Percentiles rank a stretch among this genome's conserved stretches.
phyloP scores from a whole-genome alignment of 225 moss, liverwort and hornwort species.

The Lunularia cruciata region DNA sequence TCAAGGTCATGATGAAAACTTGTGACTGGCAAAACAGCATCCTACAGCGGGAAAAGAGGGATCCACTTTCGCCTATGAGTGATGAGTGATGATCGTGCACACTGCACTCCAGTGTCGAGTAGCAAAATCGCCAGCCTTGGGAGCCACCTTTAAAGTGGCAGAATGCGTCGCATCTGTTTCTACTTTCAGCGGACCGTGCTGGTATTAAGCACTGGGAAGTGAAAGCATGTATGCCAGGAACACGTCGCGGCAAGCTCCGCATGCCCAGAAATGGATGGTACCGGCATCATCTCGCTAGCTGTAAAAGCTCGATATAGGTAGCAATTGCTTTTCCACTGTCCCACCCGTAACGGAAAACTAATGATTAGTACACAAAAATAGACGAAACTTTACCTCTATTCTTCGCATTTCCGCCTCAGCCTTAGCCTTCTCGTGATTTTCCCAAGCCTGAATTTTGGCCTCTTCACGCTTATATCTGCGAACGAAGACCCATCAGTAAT shows the following conservation, averaged over 20 bases:
- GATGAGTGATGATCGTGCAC: constrained; percentile 1
- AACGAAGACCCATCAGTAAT: neutral
- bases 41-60: neutral
- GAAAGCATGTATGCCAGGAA: neutral
- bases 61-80: neutral
- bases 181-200: neutral
- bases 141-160: neutral
- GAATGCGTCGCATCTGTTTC: neutral
- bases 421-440: constrained; percentile 81
- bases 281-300: neutral
- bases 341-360: neutral
- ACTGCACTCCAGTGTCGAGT: neutral
- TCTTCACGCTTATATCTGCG: constrained; percentile 78
- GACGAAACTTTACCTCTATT: constrained; percentile 57
- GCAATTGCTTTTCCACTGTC: neutral
- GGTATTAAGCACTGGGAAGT: neutral
- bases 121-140: neutral
- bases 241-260: neutral
- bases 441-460: constrained; percentile 88
- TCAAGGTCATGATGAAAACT: constrained; percentile 8
- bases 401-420: constrained; percentile 84
- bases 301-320: neutral
- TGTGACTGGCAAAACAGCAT: neutral
- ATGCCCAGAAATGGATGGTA: neutral
- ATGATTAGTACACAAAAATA: neutral